Evolutionary conservation across 768 basidiomycete species (phyloP).

Genomic region (Phaeotremella fagi): DNA sequence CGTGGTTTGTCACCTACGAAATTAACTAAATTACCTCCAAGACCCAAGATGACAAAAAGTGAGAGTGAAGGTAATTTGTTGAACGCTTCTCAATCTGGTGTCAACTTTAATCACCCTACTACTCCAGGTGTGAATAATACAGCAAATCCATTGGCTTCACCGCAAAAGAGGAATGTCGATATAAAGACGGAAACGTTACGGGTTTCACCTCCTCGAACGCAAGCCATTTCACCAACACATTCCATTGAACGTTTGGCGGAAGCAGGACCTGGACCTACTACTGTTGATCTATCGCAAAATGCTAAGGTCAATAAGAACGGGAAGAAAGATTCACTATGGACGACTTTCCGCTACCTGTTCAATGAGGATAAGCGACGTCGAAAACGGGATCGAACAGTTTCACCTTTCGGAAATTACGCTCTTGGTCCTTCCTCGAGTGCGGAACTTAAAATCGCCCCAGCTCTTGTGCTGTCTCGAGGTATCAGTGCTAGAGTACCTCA

Average conservation of each 20-base stretch:
- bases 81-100: neutral
- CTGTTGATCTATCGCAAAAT: constrained; percentile 43
- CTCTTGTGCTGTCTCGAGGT: constrained; percentile 30
- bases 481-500: constrained; percentile 29
- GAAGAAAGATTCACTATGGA: constrained; percentile 73
- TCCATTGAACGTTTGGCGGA: neutral
- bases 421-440: neutral
- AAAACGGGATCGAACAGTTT: constrained; percentile 54
- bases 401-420: neutral
- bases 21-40: constrained; percentile 34
- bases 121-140: neutral
- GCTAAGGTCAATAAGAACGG: constrained; percentile 50
- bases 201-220: constrained; percentile 6
- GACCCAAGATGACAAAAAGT: constrained; percentile 4
- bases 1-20: constrained; percentile 36
- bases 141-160: neutral
- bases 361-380: constrained; percentile 77
- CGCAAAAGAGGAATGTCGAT: no score
- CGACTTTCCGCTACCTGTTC: constrained; percentile 86
- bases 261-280: neutral
- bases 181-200: neutral
- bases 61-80: constrained; percentile 2
- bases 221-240: neutral
- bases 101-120: neutral
- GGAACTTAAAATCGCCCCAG: constrained; percentile 14